Evolutionary conservation across 2,329 filamentous ascomycete species (phyloP).

Genomic region (Aspergillus novoparasiticus): DNA sequence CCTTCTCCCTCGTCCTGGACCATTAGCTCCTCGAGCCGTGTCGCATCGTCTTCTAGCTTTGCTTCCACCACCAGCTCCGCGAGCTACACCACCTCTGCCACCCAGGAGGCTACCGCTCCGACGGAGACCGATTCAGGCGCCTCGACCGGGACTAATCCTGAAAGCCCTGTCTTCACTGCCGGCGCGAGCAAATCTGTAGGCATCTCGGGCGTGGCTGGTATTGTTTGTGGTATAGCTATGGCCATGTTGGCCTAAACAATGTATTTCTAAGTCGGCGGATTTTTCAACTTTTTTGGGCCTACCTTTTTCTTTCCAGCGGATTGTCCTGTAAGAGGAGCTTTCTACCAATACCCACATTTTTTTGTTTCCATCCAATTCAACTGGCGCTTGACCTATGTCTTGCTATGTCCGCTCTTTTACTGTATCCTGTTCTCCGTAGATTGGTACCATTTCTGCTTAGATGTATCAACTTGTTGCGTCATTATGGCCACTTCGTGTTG

Average conservation of each 20-base stretch:
- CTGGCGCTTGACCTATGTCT: not conserved
- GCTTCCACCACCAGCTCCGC: not conserved
- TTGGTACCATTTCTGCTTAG: not conserved
- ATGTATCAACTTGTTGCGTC: not conserved
- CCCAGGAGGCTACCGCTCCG: not conserved
- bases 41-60: conserved; percentile 1
- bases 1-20: not conserved
- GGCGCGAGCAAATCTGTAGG: conserved; percentile 22
- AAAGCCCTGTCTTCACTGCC: conserved; percentile 27
- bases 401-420: not conserved
- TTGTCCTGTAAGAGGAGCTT: not conserved
- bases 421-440: not conserved
- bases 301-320: not conserved
- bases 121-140: not conserved
- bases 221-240: conserved; percentile 21
- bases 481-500: not conserved
- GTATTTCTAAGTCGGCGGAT: not conserved
- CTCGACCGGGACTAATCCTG: conserved; percentile 17
- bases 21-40: not conserved
- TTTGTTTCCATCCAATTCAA: not conserved
- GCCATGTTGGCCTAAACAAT: conserved; percentile 19
- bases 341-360: conserved; percentile 1
- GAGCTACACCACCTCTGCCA: not conserved
- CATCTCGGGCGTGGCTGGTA: conserved; percentile 14
- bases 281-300: not conserved